Conservation (phyloP, 352 stramenopile genomes). For the Phytopythium vexans region DNA sequence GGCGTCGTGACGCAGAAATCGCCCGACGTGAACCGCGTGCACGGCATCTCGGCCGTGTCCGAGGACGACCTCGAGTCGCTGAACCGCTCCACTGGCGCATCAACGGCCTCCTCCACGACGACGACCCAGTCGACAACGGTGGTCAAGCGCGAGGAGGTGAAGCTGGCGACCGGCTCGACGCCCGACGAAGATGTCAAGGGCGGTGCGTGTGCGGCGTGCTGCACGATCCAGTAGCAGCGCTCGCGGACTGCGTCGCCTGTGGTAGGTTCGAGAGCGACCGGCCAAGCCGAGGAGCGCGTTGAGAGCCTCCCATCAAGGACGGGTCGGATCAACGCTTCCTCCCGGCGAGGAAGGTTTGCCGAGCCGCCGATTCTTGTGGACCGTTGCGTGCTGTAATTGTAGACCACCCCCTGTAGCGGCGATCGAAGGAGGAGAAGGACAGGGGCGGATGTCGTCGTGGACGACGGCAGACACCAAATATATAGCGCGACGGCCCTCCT, state of each 20-base stretch:
- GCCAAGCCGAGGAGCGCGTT: too few species aligned
- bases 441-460: too few species aligned
- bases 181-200: slow-evolving; percentile 36
- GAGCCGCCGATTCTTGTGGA: background rate
- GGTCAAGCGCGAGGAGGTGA: slow-evolving; percentile 22
- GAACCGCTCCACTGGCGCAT: slow-evolving; percentile 7
- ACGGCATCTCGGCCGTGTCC: slow-evolving; percentile 28
- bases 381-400: background rate
- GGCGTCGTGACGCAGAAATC: slow-evolving; percentile 80
- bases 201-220: slow-evolving; percentile 57
- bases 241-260: slow-evolving; percentile 5
- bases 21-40: slow-evolving; percentile 38
- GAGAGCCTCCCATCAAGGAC: too few species aligned
- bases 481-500: too few species aligned
- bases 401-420: too few species aligned
- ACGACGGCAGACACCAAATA: too few species aligned
- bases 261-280: background rate
- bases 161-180: slow-evolving; percentile 11
- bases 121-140: slow-evolving; percentile 23
- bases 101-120: slow-evolving; percentile 10
- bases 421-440: too few species aligned
- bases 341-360: too few species aligned
- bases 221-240: slow-evolving; percentile 59
- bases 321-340: too few species aligned
- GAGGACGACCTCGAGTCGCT: slow-evolving; percentile 34